Evolutionary conservation across 495 filamentous ascomycete species (phyloP), one percentile per base, ranked within the genome.

Genomic region (Viridothelium virens): DNA sequence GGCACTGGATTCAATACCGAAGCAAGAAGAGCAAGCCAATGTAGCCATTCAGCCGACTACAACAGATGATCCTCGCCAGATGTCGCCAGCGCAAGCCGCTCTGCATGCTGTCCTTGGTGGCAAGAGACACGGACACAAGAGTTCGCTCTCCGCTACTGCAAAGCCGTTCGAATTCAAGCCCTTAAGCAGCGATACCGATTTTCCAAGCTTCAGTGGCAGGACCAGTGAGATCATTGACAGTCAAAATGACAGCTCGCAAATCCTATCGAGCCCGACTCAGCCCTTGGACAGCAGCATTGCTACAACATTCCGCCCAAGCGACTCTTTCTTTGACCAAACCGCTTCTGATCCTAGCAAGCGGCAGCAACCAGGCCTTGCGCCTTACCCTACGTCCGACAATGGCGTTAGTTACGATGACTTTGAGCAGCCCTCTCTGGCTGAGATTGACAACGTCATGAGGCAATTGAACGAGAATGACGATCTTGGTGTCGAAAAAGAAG

Each of bases 381-480:
- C 53, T 59, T 59, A 59, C 36, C 53, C 53, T 3, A 59, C 36
- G 31, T 14, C 53, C 5, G 53, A 33, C 3, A 36, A 72, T 62
- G 69, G 65, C 34, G 46, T 70, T 11, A 70, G 74, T 63, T 72
- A 67, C 38, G 69, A 74, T 37, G 48, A 64, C 61, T 62, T 67
- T 63, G 71, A 59, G n/a, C 70, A 84, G 56, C 85, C 84, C 33
- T 86, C 89, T 50, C 88, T 89, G 67, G 86, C 88, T 65, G 91
- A 95, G 73, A 86, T 95, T 68, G 91, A 96, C 75, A 89, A 85
- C 36, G 81, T 96, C 63, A 94, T 96, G 90, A 86, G 87, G 18
- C 87, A 91, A 61, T 81, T 96, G 63, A 88, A 91, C 72, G 81
- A 84, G 56, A 83, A 80, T 38, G 87, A 89, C 66, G 84, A 87